Conservation (phyloP, 371 early-diverging fungal genomes). For the Apophysomyces trapeziformis region DNA sequence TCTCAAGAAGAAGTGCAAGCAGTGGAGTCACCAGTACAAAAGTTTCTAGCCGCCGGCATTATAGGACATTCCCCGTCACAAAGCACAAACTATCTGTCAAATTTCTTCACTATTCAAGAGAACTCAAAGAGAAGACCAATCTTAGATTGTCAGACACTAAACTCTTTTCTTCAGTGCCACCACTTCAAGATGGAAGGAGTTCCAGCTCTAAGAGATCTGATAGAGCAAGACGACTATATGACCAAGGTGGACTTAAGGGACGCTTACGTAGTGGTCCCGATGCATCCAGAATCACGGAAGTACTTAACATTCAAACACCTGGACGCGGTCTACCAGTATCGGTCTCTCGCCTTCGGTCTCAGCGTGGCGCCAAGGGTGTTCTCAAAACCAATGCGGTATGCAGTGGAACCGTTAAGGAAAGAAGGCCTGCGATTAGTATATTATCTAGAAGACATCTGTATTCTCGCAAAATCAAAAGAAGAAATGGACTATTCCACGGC, state of each 20-base stretch:
- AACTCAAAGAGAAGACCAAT: constrained; percentile 13
- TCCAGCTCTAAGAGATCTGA: constrained; percentile 14
- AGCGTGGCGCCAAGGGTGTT: neutral
- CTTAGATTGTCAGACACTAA: constrained; percentile 9
- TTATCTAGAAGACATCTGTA: constrained; percentile 27
- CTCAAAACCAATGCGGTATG: constrained; percentile 7
- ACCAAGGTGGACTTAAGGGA: constrained; percentile 20
- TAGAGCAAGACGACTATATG: constrained; percentile 14
- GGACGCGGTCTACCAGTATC: neutral
- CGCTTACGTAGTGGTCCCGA: no score
- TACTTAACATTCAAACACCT: neutral
- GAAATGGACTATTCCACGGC: neutral
- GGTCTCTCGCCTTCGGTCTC: constrained; percentile 8
- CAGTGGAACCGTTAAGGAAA: constrained; percentile 14
- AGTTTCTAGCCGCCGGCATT: neutral
- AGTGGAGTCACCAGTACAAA: neutral
- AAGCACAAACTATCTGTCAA: neutral
- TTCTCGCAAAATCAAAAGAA: constrained; percentile 11
- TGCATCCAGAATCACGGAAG: constrained; percentile 6
- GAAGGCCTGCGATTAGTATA: constrained; percentile 12
- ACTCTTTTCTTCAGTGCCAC: constrained; percentile 9
- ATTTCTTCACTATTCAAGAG: constrained; percentile 18
- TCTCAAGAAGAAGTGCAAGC: neutral
- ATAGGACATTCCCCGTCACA: constrained; percentile 11
- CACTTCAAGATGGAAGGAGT: constrained; percentile 25